Conservation (phyloP, 176 grass and related monocot genomes). For the Aegilops umbellulata region DNA sequence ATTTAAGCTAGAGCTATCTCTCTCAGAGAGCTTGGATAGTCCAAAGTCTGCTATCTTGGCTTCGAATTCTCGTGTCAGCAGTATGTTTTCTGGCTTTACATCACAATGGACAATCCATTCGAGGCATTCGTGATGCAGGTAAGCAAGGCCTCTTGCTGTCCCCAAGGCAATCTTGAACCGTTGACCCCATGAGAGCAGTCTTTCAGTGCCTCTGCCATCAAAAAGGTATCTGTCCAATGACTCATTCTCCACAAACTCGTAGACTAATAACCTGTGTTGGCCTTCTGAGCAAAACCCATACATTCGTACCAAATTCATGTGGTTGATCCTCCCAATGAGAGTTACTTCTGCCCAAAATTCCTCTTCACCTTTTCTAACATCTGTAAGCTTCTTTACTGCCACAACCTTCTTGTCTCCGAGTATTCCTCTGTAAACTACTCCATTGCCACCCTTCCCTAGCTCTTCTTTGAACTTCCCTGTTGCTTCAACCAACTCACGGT, state of each 20-base stretch:
- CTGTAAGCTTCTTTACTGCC: constrained; percentile 73
- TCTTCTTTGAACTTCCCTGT: constrained; percentile 74
- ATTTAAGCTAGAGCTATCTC: constrained; percentile 52
- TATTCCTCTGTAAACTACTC: constrained; percentile 65
- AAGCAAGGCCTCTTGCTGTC: constrained; percentile 67
- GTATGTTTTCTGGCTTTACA: constrained; percentile 88
- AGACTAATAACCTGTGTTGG: constrained; percentile 58
- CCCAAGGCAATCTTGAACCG: constrained; percentile 72
- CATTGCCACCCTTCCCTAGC: constrained; percentile 58
- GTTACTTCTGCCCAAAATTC: constrained; percentile 72
- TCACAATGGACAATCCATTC: constrained; percentile 95
- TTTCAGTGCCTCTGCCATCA: constrained; percentile 5
- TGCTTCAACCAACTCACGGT: constrained; percentile 58
- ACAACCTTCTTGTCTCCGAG: constrained; percentile 59
- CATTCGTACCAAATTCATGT: constrained; percentile 85
- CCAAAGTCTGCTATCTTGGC: constrained; percentile 82
- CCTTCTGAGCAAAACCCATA: constrained; percentile 74
- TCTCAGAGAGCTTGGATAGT: constrained; percentile 64
- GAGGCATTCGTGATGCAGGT: constrained; percentile 84
- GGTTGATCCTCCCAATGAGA: constrained; percentile 71
- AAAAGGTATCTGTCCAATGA: constrained; percentile 82
- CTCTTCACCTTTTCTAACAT: constrained; percentile 68
- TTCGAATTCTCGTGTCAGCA: constrained; percentile 70
- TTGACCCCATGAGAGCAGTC: constrained; percentile 50
- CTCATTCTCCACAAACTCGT: constrained; percentile 67